phyloP scores from a whole-genome alignment of 2,329 filamentous ascomycete species.

The Sordariomycetes sp. region DNA sequence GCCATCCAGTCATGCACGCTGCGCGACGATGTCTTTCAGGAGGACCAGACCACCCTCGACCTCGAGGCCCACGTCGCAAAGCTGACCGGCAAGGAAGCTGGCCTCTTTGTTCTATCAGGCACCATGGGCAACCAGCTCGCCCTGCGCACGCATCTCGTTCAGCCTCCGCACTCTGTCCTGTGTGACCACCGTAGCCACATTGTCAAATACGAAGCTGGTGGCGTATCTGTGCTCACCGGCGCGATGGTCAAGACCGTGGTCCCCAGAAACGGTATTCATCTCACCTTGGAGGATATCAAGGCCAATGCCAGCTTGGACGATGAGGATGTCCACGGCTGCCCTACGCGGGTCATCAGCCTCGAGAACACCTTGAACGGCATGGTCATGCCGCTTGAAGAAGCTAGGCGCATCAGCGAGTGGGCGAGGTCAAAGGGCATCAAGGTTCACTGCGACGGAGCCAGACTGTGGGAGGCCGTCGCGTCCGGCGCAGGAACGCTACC shows the following conservation, averaged over 20 bases:
- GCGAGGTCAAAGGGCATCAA: slow-evolving; percentile 54
- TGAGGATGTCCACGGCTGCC: slow-evolving; percentile 69
- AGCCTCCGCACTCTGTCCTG: slow-evolving; percentile 73
- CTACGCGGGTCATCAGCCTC: slow-evolving; percentile 71
- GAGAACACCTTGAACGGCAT: slow-evolving; percentile 81
- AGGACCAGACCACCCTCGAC: slow-evolving; percentile 68
- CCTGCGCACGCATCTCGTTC: slow-evolving; percentile 65
- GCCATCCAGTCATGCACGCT: slow-evolving; percentile 69
- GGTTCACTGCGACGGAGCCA: slow-evolving; percentile 71
- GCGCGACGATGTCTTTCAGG: slow-evolving; percentile 74
- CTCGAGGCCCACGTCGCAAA: slow-evolving; percentile 68
- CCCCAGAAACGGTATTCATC: slow-evolving; percentile 61
- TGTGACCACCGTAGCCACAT: slow-evolving; percentile 77
- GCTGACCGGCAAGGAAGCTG: slow-evolving; percentile 66
- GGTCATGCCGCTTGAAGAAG: slow-evolving; percentile 68
- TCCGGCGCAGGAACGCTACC: slow-evolving; percentile 57
- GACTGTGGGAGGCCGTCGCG: slow-evolving; percentile 73
- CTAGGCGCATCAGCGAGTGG: slow-evolving; percentile 60
- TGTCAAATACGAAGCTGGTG: slow-evolving; percentile 55
- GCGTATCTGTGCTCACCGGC: slow-evolving; percentile 60
- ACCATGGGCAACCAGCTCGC: slow-evolving; percentile 93
- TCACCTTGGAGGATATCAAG: slow-evolving; percentile 70
- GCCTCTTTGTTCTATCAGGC: slow-evolving; percentile 75
- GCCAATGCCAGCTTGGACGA: slow-evolving; percentile 54
- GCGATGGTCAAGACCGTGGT: slow-evolving; percentile 59